Conservation (phyloP, 2,329 filamentous ascomycete species). For the Fusarium tanahbumbuense region DNA sequence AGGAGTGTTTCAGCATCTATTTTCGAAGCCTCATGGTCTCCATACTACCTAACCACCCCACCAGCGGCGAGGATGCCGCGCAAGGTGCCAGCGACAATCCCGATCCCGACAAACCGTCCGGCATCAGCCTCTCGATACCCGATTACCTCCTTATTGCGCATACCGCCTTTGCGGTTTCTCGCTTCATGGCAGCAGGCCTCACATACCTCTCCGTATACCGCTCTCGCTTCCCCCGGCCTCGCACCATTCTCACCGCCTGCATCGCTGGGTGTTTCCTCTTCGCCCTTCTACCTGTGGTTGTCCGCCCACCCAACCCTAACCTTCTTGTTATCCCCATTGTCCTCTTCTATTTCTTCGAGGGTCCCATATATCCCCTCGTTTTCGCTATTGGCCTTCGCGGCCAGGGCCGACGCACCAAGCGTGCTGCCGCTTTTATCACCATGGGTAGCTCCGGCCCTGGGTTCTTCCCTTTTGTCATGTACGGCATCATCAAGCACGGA, state of each 20-base stretch:
- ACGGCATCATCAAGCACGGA: constrained; percentile 70
- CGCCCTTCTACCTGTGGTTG: constrained; percentile 59
- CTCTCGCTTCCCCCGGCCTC: constrained; percentile 70
- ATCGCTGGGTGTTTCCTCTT: constrained; percentile 70
- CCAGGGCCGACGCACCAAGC: constrained; percentile 82
- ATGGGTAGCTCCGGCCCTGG: constrained; percentile 80
- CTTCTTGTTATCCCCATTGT: constrained; percentile 70
- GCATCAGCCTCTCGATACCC: constrained; percentile 65
- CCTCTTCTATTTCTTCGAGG: constrained; percentile 83
- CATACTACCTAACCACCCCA: constrained; percentile 49
- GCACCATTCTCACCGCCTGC: constrained; percentile 74
- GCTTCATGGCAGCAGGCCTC: constrained; percentile 74
- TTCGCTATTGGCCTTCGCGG: constrained; percentile 84
- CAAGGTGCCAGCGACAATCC: constrained; percentile 46
- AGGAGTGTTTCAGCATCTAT: constrained; percentile 73
- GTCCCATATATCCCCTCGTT: constrained; percentile 84
- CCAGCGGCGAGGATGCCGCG: constrained; percentile 36
- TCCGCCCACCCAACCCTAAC: constrained; percentile 60
- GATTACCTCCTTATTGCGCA: constrained; percentile 80
- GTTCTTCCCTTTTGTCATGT: constrained; percentile 79
- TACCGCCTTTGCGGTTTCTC: constrained; percentile 76
- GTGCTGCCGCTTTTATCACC: constrained; percentile 80
- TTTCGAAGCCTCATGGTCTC: constrained; percentile 65
- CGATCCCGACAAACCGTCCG: constrained; percentile 52
- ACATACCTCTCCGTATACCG: constrained; percentile 67